These are phyloP conservation scores for Fusarium agapanthi DNA, from an alignment of 2,329 filamentous ascomycete genomes.

Conservation along the genomic window DNA sequence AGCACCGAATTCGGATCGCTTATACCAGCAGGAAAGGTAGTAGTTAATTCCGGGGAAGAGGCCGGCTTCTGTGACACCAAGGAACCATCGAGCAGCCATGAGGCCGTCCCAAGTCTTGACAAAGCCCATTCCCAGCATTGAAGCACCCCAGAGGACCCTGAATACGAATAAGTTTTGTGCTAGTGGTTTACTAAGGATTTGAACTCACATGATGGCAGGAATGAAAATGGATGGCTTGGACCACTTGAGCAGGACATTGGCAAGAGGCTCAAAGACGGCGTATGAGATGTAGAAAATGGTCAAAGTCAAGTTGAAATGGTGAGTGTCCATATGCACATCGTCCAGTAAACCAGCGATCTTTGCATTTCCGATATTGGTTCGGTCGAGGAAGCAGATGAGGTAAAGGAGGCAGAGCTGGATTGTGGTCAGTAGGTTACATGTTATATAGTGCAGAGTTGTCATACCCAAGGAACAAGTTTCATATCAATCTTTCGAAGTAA, in stretches of 20 bases:
- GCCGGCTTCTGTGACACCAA: slow-evolving; percentile 78
- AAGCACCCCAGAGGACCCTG: slow-evolving; percentile 71
- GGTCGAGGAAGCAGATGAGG: slow-evolving; percentile 76
- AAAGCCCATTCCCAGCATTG: slow-evolving; percentile 76
- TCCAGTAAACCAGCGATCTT: slow-evolving; percentile 63
- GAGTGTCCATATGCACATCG: slow-evolving; percentile 69
- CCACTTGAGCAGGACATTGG: slow-evolving; percentile 82
- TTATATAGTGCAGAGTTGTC: slow-evolving; percentile 14
- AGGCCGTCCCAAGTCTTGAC: slow-evolving; percentile 70
- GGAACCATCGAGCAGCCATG: slow-evolving; percentile 74
- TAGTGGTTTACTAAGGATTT: background rate
- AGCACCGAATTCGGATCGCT: slow-evolving; percentile 80
- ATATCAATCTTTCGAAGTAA: slow-evolving; percentile 70
- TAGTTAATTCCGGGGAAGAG: slow-evolving; percentile 82
- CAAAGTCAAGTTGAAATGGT: slow-evolving; percentile 77
- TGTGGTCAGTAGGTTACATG: background rate
- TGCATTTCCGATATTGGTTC: slow-evolving; percentile 81
- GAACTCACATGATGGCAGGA: slow-evolving; percentile 77
- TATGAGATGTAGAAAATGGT: slow-evolving; percentile 92
- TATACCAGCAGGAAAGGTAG: slow-evolving; percentile 87
- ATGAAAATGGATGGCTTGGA: slow-evolving; percentile 82
- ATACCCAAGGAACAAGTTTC: slow-evolving; percentile 67
- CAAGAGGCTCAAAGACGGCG: slow-evolving; percentile 78
- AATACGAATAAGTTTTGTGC: slow-evolving; percentile 28
- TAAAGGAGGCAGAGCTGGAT: slow-evolving; percentile 73